A percentile compares a stretch with the other conserved stretches of the same genome.
Evolutionary conservation across 1,284 basidiomycete species (phyloP).

Genomic region (Polyporus tsugae): DNA sequence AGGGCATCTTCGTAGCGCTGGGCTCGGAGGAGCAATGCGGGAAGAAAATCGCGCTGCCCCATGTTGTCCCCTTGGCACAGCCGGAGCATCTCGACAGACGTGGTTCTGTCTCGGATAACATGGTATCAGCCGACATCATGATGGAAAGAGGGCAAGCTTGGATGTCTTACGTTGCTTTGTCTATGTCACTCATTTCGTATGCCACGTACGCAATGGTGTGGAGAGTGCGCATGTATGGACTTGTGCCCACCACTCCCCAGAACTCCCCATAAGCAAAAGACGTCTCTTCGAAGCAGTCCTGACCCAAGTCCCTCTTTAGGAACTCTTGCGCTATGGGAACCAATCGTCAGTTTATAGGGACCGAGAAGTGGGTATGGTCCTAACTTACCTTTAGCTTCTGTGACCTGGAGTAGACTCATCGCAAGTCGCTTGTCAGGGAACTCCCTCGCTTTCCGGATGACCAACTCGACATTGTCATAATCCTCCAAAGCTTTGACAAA

Average conservation of each 20-base stretch:
- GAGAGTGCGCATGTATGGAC: slow-evolving; percentile 51
- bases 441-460: slow-evolving; percentile 26
- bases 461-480: slow-evolving; percentile 32
- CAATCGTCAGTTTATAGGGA: neutral
- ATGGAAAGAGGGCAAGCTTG: neutral
- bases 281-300: slow-evolving; percentile 45
- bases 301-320: slow-evolving; percentile 40
- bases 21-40: slow-evolving; percentile 35
- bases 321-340: neutral
- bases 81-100: slow-evolving; percentile 44
- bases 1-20: slow-evolving; percentile 38
- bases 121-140: neutral
- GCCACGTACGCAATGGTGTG: slow-evolving; percentile 43
- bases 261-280: slow-evolving; percentile 44
- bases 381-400: slow-evolving; percentile 27
- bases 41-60: slow-evolving; percentile 39
- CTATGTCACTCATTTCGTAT: slow-evolving; percentile 39
- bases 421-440: slow-evolving; percentile 21
- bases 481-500: slow-evolving; percentile 33
- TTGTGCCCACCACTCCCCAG: slow-evolving; percentile 45
- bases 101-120: slow-evolving; percentile 34
- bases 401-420: slow-evolving; percentile 24
- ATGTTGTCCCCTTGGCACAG: slow-evolving; percentile 43
- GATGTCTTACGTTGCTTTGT: slow-evolving; percentile 43
- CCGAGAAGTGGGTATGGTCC: no score